Conservation (phyloP, 345 rosid species). For the Brassica incana region DNA sequence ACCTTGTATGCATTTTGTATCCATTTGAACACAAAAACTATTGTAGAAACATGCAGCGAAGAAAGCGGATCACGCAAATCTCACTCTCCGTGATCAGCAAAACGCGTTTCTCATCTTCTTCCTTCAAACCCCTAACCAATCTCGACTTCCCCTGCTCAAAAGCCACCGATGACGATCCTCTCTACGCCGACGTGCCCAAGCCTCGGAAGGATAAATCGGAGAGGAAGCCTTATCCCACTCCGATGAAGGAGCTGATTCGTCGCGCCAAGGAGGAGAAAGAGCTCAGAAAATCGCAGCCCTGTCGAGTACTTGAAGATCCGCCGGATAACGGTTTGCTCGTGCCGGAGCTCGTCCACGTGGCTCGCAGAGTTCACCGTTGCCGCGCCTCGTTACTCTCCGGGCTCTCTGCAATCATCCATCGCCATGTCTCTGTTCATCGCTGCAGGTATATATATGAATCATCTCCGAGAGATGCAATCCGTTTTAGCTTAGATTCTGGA, state of each 20-base stretch:
- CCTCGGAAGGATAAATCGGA: conserved; percentile 66
- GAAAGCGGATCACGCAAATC: not conserved
- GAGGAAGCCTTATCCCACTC: conserved; percentile 83
- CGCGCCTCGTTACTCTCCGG: conserved; percentile 56
- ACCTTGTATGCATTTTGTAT: not conserved
- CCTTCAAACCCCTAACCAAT: not conserved
- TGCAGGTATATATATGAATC: conserved; percentile 54
- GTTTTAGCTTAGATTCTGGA: too few relatives aligned
- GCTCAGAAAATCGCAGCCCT: conserved; percentile 66
- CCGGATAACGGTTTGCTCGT: conserved; percentile 81
- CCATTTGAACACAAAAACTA: not conserved
- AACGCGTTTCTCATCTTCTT: not conserved
- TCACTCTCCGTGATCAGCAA: not conserved
- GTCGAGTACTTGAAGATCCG: conserved; percentile 62
- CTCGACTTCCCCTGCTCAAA: not conserved
- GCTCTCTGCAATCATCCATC: conserved; percentile 48
- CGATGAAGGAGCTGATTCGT: conserved; percentile 65
- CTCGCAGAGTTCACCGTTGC: conserved; percentile 60
- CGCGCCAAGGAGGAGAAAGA: conserved; percentile 70
- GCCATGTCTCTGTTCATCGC: conserved; percentile 54
- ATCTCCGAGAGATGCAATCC: not conserved
- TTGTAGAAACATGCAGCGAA: not conserved
- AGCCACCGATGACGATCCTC: conserved; percentile 32
- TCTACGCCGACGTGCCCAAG: conserved; percentile 65
- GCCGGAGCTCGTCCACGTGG: conserved; percentile 67